Evolutionary conservation across 441 rosid genomes (phyloP).

Genomic region (Omphalea diandra): DNA sequence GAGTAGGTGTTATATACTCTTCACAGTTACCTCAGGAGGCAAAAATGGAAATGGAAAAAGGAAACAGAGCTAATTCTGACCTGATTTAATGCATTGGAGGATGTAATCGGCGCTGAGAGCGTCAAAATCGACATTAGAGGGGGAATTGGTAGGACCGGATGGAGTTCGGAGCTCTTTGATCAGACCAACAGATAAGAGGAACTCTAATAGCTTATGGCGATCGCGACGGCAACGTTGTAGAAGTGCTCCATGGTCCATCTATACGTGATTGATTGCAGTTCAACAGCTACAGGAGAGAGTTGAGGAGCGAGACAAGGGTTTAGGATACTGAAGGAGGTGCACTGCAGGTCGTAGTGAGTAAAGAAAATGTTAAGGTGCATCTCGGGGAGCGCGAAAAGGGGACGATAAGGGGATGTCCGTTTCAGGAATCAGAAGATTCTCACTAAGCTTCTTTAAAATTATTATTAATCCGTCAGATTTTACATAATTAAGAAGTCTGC

Average conservation of each 20-base stretch:
- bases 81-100: constrained; percentile 65
- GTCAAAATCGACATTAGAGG: constrained; percentile 61
- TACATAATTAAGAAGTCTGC: no score
- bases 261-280: not conserved
- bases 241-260: constrained; percentile 45
- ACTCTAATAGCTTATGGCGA: constrained; percentile 94
- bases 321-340: no score
- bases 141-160: constrained; percentile 45
- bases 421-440: no score
- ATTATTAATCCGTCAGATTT: no score
- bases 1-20: constrained; percentile 1
- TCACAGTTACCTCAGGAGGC: no score
- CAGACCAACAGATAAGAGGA: constrained; percentile 62
- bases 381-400: constrained; percentile 55
- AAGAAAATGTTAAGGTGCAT: no score
- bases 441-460: no score
- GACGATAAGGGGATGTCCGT: no score
- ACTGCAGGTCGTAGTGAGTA: no score
- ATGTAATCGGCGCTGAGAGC: constrained; percentile 74
- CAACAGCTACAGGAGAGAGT: no score
- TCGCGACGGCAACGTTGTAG: constrained; percentile 72
- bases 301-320: no score
- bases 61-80: constrained; percentile 29
- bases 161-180: constrained; percentile 58
- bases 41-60: not conserved